Evolutionary conservation across 176 grass and related monocot genomes (phyloP).

Genomic region (Sorghum bicolor): Sorghum_bicolor_NCBIv3 NC_012871.2:77488001-77488500

Average conservation of each 20-base stretch:
- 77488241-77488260: slow-evolving; percentile 58
- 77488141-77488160: slow-evolving; percentile 66
- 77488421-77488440: slow-evolving; percentile 71
- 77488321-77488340: slow-evolving; percentile 55
- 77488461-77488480: slow-evolving; percentile 41
- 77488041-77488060: slow-evolving; percentile 63
- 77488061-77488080: slow-evolving; percentile 72
- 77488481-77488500: slow-evolving; percentile 57
- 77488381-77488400: slow-evolving; percentile 69
- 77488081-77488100: slow-evolving; percentile 70
- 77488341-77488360: slow-evolving; percentile 68
- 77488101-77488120: slow-evolving; percentile 54
- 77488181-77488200: slow-evolving; percentile 70
- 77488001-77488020: slow-evolving; percentile 63
- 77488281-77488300: slow-evolving; percentile 49
- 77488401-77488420: slow-evolving; percentile 53
- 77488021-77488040: slow-evolving; percentile 74
- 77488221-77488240: slow-evolving; percentile 63
- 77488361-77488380: slow-evolving; percentile 67
- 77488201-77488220: slow-evolving; percentile 67
- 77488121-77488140: slow-evolving; percentile 59
- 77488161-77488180: slow-evolving; percentile 74
- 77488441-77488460: slow-evolving; percentile 62
- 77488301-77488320: slow-evolving; percentile 70
- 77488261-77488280: slow-evolving; percentile 64